phyloP scores from a whole-genome alignment of 345 rosid genomes.

The Moricandia moricandioides region DNA sequence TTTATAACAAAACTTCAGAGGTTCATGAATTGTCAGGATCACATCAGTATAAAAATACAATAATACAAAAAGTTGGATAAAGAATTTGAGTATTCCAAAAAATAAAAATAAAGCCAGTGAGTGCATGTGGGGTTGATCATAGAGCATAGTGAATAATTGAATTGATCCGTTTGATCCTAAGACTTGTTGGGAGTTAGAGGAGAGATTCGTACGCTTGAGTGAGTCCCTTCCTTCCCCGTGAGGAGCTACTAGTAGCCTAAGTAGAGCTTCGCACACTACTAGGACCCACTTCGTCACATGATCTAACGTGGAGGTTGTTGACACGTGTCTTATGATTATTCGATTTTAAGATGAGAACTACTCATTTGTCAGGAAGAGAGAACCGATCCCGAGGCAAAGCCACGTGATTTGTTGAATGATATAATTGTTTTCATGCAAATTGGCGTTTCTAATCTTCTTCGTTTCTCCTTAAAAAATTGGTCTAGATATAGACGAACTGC shows the following conservation, averaged over 20 bases:
- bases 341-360: slow-evolving; percentile 17
- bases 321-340: slow-evolving; percentile 23
- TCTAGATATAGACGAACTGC: too few species aligned
- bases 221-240: slow-evolving; percentile 6
- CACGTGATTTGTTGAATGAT: slow-evolving; percentile 51
- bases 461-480: too few species aligned
- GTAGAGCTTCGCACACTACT: slow-evolving; percentile 24
- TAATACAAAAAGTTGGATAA: slow-evolving; percentile 11
- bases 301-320: slow-evolving; percentile 38
- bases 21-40: slow-evolving; percentile 36
- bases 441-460: slow-evolving; percentile 5
- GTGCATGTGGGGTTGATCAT: slow-evolving; percentile 34
- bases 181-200: slow-evolving; percentile 1
- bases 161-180: slow-evolving; percentile 32
- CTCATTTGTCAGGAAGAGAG: slow-evolving; percentile 32
- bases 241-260: background rate
- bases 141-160: slow-evolving; percentile 30
- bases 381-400: slow-evolving; percentile 43
- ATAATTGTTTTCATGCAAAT: slow-evolving; percentile 16
- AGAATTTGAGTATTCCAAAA: slow-evolving; percentile 24
- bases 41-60: slow-evolving; percentile 22
- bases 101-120: slow-evolving; percentile 19
- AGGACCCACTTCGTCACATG: slow-evolving; percentile 41
- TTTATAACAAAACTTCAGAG: slow-evolving; percentile 22
- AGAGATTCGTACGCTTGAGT: slow-evolving; percentile 28